These are phyloP conservation scores for Wickerhamiella occidentalis DNA, from an alignment of 805 yeast species.

Conservation along the genomic window DNA sequence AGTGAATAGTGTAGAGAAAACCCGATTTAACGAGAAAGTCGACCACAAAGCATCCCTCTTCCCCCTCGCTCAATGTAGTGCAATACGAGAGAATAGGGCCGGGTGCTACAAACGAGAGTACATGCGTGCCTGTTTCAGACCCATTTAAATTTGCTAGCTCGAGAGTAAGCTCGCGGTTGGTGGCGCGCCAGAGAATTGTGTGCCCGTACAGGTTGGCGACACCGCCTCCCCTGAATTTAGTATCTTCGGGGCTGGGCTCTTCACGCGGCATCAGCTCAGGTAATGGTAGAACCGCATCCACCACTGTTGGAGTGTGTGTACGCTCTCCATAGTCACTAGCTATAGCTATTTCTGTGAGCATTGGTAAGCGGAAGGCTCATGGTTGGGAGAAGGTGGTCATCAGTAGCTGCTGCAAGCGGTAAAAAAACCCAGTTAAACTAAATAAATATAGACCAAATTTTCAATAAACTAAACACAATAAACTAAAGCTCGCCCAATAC, in stretches of 20 bases:
- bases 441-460: too few relatives aligned
- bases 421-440: not conserved
- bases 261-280: constrained; percentile 9
- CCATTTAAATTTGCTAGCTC: constrained; percentile 30
- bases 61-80: constrained; percentile 18
- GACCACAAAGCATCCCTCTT: constrained; percentile 29
- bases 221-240: not conserved
- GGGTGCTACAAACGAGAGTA: constrained; percentile 6
- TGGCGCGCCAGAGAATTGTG: constrained; percentile 11
- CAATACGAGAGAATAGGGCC: constrained; percentile 6
- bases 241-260: not conserved
- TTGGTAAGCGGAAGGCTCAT: not conserved
- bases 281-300: constrained; percentile 9
- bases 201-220: constrained; percentile 6
- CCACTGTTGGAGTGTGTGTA: constrained; percentile 8
- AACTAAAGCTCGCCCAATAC: constrained; percentile 43
- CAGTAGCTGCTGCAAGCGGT: too few relatives aligned
- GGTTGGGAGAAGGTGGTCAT: not conserved
- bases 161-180: constrained; percentile 17
- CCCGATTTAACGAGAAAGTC: constrained; percentile 45
- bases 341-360: constrained; percentile 12
- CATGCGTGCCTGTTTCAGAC: constrained; percentile 9
- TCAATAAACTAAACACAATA: too few relatives aligned
- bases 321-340: constrained; percentile 12
- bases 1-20: constrained; percentile 38